Percentiles rank a stretch among this genome's conserved stretches.
Conservation (phyloP, 2,329 filamentous ascomycete genomes). For the Fusarium denticulatum region DNA sequence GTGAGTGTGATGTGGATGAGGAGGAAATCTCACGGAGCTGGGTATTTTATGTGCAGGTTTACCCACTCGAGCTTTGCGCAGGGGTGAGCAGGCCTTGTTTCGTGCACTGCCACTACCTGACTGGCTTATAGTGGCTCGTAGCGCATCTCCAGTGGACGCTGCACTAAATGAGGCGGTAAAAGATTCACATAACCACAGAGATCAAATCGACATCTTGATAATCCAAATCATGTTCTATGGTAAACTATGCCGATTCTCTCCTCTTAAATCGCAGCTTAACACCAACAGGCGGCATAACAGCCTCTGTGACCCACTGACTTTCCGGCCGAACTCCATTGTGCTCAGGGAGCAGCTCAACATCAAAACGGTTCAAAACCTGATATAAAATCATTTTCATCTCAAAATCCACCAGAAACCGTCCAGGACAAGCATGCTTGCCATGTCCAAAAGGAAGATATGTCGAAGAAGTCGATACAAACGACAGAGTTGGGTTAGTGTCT, state of each 20-base stretch:
- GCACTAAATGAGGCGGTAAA: background rate
- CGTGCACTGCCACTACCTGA: background rate
- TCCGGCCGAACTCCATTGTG: slow-evolving; percentile 33
- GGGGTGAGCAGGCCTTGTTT: slow-evolving; percentile 2
- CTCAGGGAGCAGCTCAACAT: slow-evolving; percentile 32
- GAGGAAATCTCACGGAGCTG: slow-evolving; percentile 6
- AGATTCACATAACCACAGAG: rapidly evolving
- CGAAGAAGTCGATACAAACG: slow-evolving; percentile 30
- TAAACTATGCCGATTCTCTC: background rate
- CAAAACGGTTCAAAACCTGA: slow-evolving; percentile 29
- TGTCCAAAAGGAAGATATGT: slow-evolving; percentile 48
- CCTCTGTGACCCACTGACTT: slow-evolving; percentile 35
- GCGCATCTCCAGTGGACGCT: background rate
- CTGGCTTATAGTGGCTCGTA: background rate
- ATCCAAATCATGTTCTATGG: background rate
- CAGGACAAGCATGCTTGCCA: slow-evolving; percentile 49
- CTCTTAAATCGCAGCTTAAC: slow-evolving; percentile 29
- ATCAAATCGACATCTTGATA: background rate
- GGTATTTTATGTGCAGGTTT: slow-evolving; percentile 11
- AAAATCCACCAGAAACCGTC: slow-evolving; percentile 45
- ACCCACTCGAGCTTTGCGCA: background rate
- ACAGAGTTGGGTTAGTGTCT: background rate
- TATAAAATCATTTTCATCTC: slow-evolving; percentile 47
- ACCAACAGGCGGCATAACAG: slow-evolving; percentile 33
- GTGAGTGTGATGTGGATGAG: background rate